Base-by-base conservation (phyloP, 2,329 filamentous ascomycete species). In the Monilinia laxa region DNA sequence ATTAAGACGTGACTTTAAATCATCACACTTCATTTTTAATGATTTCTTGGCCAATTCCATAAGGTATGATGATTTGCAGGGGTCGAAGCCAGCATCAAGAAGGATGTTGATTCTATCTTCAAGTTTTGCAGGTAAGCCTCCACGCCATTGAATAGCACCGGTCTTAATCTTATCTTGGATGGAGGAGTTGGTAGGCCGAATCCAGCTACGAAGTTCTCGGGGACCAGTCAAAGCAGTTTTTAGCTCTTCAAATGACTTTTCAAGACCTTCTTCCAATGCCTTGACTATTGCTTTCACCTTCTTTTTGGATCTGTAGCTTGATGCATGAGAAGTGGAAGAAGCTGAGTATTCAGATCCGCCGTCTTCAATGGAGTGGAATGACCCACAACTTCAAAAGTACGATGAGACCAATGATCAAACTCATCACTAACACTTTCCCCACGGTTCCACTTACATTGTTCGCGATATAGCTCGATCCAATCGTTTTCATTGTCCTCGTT, bases 361-460 rank as follows among this genome's bases (percentile, higher is more conserved):
- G 85, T 77, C 16, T 75, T 80, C 4, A 85, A 78, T 3, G 80
- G 77, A 0, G 77, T 76, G 0, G 84, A 83, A 10, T 78, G 77
- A 4, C 79, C 81, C 4, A 83, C 79, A 6, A 92, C 81, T 70
- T 93, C 89, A 31, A 93, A 87, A 0, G 87, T 90, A 2, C 87
- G 80, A 55, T 90, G 81, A 47, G 81, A 73, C 25, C 68, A 69
- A 53, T 83, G 78, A 54, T 74, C 77, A 1, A 66, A 72, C 1
- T 70, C 55, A 64, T 68, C 74, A 64, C 60, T 69, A 10, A 85
- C 82, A 0, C 74, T 49, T 35, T 81, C 81, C 45, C 84, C 80
- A 35, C 81, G 83, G 0, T 80, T 68, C 81, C 90, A 92, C 72
- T 94, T 94, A 0, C 82, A 77, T 68, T 94, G 91, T 0, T 88